Percentiles rank a stretch among this genome's conserved stretches.
Evolutionary conservation across 768 basidiomycete genomes (phyloP).

Genomic region (Panaeolus cyanescens): DNA sequence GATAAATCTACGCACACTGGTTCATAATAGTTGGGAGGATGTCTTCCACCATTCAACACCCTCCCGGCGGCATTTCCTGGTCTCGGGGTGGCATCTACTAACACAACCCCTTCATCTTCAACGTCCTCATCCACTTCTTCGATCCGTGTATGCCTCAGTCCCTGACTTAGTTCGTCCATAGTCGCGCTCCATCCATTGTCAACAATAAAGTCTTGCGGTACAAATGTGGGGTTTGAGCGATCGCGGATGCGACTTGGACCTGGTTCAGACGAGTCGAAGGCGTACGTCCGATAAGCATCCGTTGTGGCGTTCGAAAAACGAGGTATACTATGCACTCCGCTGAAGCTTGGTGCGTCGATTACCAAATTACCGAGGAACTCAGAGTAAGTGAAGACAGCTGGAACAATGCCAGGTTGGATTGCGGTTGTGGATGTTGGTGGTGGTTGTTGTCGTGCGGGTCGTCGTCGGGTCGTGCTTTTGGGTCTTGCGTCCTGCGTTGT

Average conservation of each 20-base stretch:
- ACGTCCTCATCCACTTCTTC: slow-evolving; percentile 30
- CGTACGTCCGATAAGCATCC: slow-evolving; percentile 9
- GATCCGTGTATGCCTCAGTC: slow-evolving; percentile 26
- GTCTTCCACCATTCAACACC: slow-evolving; percentile 2
- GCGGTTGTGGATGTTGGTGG: slow-evolving; percentile 19
- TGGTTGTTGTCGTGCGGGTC: slow-evolving; percentile 13
- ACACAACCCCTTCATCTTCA: slow-evolving; percentile 12
- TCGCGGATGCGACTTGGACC: slow-evolving; percentile 20
- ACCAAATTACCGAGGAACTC: slow-evolving; percentile 23
- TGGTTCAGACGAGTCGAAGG: slow-evolving; percentile 12
- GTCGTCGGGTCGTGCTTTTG: slow-evolving; percentile 21
- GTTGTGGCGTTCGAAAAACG: slow-evolving; percentile 17
- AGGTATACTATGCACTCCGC: slow-evolving; percentile 12
- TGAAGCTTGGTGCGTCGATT: slow-evolving; percentile 13
- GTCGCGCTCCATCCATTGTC: slow-evolving; percentile 29
- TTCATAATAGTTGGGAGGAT: slow-evolving; percentile 5
- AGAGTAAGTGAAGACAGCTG: slow-evolving; percentile 18
- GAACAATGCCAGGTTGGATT: slow-evolving; percentile 13
- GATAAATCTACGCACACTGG: neutral
- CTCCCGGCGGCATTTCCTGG: neutral
- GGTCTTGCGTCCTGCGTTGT: slow-evolving; percentile 25
- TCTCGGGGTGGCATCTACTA: slow-evolving; percentile 9
- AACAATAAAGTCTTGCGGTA: slow-evolving; percentile 13
- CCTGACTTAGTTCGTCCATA: slow-evolving; percentile 20
- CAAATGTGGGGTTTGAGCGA: slow-evolving; percentile 11